These are phyloP conservation scores for Gentiana straminea DNA, from an alignment of 257 asterid species.

Conservation along the genomic window DNA sequence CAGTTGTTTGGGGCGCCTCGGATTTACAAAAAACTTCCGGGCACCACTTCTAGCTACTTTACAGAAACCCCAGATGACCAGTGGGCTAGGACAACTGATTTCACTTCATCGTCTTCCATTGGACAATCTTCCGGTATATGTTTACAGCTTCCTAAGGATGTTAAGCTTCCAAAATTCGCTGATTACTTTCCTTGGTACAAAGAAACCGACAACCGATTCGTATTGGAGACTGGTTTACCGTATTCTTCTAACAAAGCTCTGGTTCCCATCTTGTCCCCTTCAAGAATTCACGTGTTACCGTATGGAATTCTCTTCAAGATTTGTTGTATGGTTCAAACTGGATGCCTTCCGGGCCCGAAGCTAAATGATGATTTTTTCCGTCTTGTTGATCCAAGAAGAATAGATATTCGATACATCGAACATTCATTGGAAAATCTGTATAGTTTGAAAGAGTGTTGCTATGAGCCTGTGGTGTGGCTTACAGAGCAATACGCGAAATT, in stretches of 20 bases:
- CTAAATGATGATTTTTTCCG: conserved; percentile 38
- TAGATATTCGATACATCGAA: conserved; percentile 34
- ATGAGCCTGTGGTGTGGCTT: conserved; percentile 70
- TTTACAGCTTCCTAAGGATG: conserved; percentile 42
- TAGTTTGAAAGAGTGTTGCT: conserved; percentile 66
- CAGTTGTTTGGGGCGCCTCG: conserved; percentile 84
- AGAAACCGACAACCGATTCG: conserved; percentile 33
- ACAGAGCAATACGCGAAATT: conserved; percentile 23
- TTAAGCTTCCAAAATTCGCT: conserved; percentile 50
- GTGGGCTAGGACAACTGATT: conserved; percentile 87
- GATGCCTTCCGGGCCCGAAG: conserved; percentile 71
- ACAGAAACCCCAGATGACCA: conserved; percentile 55
- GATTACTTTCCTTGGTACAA: conserved; percentile 42
- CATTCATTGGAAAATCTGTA: conserved; percentile 56
- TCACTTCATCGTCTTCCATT: conserved; percentile 39
- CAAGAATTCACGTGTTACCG: conserved; percentile 33
- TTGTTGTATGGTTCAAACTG: conserved; percentile 63
- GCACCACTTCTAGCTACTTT: conserved; percentile 25
- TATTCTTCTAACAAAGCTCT: conserved; percentile 32
- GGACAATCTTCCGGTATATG: conserved; percentile 88
- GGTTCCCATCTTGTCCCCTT: conserved; percentile 66
- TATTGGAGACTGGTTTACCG: conserved; percentile 29
- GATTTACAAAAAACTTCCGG: conserved; percentile 40
- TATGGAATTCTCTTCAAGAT: conserved; percentile 50
- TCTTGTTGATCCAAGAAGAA: conserved; percentile 35